Percentiles rank a stretch among this genome's conserved stretches.
phyloP scores from a whole-genome alignment of 768 basidiomycete genomes.

The Multifurca ochricompacta region DNA sequence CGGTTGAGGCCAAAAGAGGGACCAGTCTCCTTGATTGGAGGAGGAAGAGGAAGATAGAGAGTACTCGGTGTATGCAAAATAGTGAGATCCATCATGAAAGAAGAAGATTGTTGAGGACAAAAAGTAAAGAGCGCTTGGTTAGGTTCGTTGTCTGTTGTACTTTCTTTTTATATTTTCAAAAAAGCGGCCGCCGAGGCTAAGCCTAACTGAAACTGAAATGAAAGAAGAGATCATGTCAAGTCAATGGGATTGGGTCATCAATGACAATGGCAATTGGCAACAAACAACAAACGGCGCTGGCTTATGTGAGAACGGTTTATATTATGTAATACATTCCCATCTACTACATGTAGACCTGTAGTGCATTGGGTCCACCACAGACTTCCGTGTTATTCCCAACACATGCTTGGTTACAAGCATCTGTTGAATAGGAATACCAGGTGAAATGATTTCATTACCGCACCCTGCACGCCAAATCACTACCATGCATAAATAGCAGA shows the following conservation, averaged over 20 bases:
- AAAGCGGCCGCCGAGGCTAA: no score
- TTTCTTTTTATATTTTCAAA: no score
- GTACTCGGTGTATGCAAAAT: constrained; percentile 5
- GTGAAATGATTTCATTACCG: neutral
- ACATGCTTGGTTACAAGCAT: constrained; percentile 7
- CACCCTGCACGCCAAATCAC: neutral
- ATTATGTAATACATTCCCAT: neutral
- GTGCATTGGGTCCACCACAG: neutral
- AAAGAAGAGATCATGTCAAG: no score
- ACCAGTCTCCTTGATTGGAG: neutral
- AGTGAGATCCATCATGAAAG: constrained; percentile 14
- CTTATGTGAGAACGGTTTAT: no score
- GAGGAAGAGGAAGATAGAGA: constrained; percentile 14
- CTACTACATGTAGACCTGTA: neutral
- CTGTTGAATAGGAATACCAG: neutral
- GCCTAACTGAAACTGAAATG: no score
- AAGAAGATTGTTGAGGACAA: neutral
- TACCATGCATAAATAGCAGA: no score
- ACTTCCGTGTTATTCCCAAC: neutral
- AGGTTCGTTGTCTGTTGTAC: no score
- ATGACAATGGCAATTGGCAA: no score
- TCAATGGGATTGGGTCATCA: no score
- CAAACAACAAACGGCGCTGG: no score
- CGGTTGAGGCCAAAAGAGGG: constrained; percentile 6
- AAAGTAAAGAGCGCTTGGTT: no score